These are phyloP conservation scores for Xerocomus nothofagi DNA, from an alignment of 1,284 basidiomycete species.

Conservation along the genomic window DNA sequence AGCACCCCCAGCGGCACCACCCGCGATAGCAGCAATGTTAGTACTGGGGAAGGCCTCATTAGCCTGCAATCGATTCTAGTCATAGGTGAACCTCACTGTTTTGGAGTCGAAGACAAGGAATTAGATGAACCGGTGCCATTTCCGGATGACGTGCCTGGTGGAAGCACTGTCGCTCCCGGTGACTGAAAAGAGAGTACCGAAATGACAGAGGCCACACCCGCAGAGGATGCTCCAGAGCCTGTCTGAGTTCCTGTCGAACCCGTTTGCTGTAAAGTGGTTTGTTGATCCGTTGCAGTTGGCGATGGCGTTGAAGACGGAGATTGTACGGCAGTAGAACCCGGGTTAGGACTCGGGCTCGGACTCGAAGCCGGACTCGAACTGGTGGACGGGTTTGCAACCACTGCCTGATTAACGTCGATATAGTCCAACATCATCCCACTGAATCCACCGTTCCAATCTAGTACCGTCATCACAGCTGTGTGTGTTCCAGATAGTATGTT, in stretches of 20 bases:
- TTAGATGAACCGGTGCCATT: neutral
- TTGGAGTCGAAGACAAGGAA: slow-evolving; percentile 6
- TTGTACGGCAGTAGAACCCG: slow-evolving; percentile 1
- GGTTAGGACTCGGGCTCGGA: neutral
- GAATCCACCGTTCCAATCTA: slow-evolving; percentile 25
- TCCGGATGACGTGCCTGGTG: slow-evolving; percentile 14
- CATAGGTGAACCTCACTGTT: slow-evolving; percentile 8
- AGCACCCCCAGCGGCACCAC: slow-evolving; percentile 19
- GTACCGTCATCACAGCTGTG: slow-evolving; percentile 26
- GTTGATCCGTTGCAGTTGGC: neutral
- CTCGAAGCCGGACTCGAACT: slow-evolving; percentile 1
- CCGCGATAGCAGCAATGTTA: slow-evolving; percentile 15
- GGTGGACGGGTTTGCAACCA: slow-evolving; percentile 10
- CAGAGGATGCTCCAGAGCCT: neutral
- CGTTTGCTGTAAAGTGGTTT: slow-evolving; percentile 1
- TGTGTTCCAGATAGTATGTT: slow-evolving; percentile 27
- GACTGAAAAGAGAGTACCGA: slow-evolving; percentile 9
- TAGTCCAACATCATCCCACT: slow-evolving; percentile 35
- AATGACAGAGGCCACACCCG: neutral
- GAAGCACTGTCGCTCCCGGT: slow-evolving; percentile 6
- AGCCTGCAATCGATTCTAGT: neutral
- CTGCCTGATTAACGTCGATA: slow-evolving; percentile 23
- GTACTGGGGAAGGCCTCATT: slow-evolving; percentile 6
- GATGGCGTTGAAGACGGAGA: slow-evolving; percentile 4
- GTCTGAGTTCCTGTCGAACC: slow-evolving; percentile 3